Conservation (phyloP, 768 basidiomycete genomes). For the Exidia glandulosa region DNA sequence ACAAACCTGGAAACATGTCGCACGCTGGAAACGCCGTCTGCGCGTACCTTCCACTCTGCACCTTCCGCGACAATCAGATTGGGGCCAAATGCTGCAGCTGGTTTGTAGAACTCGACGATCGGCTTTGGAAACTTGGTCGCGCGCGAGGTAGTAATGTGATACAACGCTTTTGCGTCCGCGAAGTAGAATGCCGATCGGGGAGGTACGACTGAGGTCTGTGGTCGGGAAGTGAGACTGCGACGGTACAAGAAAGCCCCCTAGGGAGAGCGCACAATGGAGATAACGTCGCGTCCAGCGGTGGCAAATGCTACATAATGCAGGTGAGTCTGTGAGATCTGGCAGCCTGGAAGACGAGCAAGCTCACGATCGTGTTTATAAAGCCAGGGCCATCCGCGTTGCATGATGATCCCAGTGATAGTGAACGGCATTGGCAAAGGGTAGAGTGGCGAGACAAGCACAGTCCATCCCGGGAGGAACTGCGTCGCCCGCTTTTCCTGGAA, state of each 20-base stretch:
- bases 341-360: neutral
- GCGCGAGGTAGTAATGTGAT: neutral
- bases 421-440: neutral
- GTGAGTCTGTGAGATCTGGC: neutral
- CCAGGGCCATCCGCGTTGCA: neutral
- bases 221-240: neutral
- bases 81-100: neutral
- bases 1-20: neutral
- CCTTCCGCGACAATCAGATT: neutral
- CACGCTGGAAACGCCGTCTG: too few species aligned
- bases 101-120: neutral
- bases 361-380: neutral
- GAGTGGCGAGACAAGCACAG: neutral
- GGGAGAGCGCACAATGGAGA: neutral
- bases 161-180: neutral
- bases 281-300: neutral
- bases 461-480: neutral
- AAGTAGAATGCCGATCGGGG: neutral
- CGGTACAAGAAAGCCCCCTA: too few species aligned
- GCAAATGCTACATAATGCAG: neutral
- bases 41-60: neutral
- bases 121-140: neutral
- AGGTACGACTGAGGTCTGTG: neutral
- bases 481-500: too few species aligned
- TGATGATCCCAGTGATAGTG: neutral